phyloP scores from a whole-genome alignment of 306 rosid genomes.

The Cicer arietinum region DNA sequence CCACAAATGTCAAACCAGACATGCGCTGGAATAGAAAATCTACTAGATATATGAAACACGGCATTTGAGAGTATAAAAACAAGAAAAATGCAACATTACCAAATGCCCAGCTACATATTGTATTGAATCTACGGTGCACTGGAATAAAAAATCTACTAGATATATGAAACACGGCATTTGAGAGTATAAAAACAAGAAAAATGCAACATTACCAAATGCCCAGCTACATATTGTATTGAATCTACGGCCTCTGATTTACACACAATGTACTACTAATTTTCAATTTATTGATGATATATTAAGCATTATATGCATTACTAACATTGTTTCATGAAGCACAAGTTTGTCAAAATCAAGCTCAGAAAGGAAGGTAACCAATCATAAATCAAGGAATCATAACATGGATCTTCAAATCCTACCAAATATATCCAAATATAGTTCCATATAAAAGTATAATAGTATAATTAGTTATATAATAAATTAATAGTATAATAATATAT shows the following conservation, averaged over 20 bases:
- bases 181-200: conserved; percentile 3
- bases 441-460: neutral
- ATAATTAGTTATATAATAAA: neutral
- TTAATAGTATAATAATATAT: neutral
- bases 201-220: conserved; percentile 2
- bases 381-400: neutral
- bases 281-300: neutral
- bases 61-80: conserved; percentile 7
- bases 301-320: neutral
- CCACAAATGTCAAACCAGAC: neutral
- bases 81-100: neutral
- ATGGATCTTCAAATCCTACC: neutral
- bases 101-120: conserved; percentile 15
- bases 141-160: too few species aligned
- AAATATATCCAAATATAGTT: neutral
- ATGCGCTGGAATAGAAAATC: neutral
- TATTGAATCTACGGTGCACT: conserved; percentile 11
- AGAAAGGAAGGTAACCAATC: neutral
- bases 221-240: conserved; percentile 21
- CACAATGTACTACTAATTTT: neutral
- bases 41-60: neutral
- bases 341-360: neutral
- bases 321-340: conserved; percentile 20
- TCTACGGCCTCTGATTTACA: neutral
- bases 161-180: conserved; percentile 11